phyloP scores from a whole-genome alignment of 2,329 filamentous ascomycete species.

The Beauveria asiatica region DNA sequence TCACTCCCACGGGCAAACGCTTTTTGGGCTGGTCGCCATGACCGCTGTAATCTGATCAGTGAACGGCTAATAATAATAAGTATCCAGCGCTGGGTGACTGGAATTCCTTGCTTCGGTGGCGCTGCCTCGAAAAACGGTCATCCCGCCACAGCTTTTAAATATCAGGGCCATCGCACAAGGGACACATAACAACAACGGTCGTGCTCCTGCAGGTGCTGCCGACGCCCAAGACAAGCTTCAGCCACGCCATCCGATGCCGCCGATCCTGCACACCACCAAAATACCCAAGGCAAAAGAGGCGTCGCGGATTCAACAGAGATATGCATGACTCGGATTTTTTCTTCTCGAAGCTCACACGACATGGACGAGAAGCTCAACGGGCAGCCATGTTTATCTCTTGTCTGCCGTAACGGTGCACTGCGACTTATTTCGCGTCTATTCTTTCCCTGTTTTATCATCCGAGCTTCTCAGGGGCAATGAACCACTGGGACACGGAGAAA shows the following conservation, averaged over 20 bases:
- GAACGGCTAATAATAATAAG: not conserved
- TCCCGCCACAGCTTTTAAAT: not conserved
- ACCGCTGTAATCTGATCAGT: not conserved
- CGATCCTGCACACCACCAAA: not conserved
- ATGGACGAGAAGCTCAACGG: not conserved
- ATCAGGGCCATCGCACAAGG: no score
- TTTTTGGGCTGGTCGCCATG: not conserved
- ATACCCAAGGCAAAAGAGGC: no score
- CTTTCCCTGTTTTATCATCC: not conserved
- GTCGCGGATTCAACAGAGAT: not conserved
- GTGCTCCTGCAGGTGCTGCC: not conserved
- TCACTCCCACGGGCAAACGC: not conserved
- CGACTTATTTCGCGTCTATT: not conserved
- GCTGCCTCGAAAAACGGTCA: not conserved
- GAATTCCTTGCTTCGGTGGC: not conserved
- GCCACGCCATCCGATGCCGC: not conserved
- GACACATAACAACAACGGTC: no score
- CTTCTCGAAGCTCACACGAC: not conserved
- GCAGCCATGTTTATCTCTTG: not conserved
- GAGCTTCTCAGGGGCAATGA: not conserved
- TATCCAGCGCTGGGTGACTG: not conserved
- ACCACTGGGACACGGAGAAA: not conserved
- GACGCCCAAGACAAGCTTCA: not conserved
- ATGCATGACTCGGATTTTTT: not conserved
- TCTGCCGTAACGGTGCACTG: not conserved